Evolutionary conservation across 108 stramenopile species (phyloP).

Genomic region (Skeletonema grethae): DNA sequence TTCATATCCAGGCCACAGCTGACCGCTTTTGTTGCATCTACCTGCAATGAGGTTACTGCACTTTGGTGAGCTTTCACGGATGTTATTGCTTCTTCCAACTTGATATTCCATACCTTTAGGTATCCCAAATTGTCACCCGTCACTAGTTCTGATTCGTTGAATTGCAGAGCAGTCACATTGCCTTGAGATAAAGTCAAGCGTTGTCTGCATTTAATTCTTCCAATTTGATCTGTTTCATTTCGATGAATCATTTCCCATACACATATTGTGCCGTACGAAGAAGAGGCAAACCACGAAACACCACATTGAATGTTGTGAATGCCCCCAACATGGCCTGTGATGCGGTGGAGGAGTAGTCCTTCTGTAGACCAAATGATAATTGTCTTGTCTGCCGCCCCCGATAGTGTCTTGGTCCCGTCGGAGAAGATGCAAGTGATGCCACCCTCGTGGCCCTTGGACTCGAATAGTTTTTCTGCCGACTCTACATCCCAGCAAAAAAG

Average conservation of each 20-base stretch:
- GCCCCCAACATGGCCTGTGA: slow-evolving; percentile 59
- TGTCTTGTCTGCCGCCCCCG: slow-evolving; percentile 60
- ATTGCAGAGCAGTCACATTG: slow-evolving; percentile 58
- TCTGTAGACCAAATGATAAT: slow-evolving; percentile 59
- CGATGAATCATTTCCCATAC: slow-evolving; percentile 22
- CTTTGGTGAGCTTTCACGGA: slow-evolving; percentile 57
- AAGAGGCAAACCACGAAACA: slow-evolving; percentile 37
- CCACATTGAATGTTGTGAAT: slow-evolving; percentile 55
- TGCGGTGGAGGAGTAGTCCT: slow-evolving; percentile 45
- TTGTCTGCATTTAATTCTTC: slow-evolving; percentile 24
- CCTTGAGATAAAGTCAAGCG: slow-evolving; percentile 43
- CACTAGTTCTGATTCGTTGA: slow-evolving; percentile 64
- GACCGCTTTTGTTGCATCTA: slow-evolving; percentile 60
- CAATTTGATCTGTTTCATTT: slow-evolving; percentile 10
- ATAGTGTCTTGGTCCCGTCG: slow-evolving; percentile 49
- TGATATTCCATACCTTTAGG: slow-evolving; percentile 57
- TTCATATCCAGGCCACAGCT: slow-evolving; percentile 53
- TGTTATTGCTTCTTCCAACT: slow-evolving; percentile 47
- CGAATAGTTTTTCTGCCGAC: slow-evolving; percentile 17
- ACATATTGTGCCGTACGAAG: slow-evolving; percentile 30
- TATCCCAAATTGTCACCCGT: slow-evolving; percentile 59
- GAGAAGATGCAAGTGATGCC: slow-evolving; percentile 55
- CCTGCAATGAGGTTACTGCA: slow-evolving; percentile 56
- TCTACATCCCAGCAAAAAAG: slow-evolving; percentile 51
- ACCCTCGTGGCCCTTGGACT: slow-evolving; percentile 57